phyloP scores from a whole-genome alignment of 2,329 filamentous ascomycete species.

The Penicillium sumatraense region DNA sequence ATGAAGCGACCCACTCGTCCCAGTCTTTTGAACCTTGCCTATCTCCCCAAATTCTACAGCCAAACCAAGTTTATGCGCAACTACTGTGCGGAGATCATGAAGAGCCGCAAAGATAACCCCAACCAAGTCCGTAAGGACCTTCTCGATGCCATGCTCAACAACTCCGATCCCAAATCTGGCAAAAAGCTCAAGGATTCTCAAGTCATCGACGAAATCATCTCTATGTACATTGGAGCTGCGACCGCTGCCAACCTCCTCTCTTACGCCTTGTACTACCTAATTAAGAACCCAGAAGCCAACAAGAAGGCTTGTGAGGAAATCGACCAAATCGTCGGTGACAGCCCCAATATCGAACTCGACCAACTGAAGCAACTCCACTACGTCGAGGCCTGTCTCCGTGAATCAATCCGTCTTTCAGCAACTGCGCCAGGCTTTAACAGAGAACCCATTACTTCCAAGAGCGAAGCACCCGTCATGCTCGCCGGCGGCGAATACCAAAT shows the following conservation, averaged over 20 bases:
- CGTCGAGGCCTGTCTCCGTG: conserved; percentile 65
- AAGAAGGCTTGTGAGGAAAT: conserved; percentile 69
- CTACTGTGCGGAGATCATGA: conserved; percentile 62
- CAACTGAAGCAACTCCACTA: conserved; percentile 56
- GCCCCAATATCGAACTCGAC: conserved; percentile 16
- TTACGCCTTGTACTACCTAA: conserved; percentile 67
- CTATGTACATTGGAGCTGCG: conserved; percentile 69
- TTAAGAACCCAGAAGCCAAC: conserved; percentile 65
- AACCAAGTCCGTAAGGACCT: conserved; percentile 61
- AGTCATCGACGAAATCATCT: conserved; percentile 70
- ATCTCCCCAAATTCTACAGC: conserved; percentile 58
- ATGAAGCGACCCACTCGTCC: conserved; percentile 60
- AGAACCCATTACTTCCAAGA: conserved; percentile 52
- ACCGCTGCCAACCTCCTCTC: conserved; percentile 71
- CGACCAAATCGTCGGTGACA: conserved; percentile 49
- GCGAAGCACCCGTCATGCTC: conserved; percentile 51
- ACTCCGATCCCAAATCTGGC: conserved; percentile 65
- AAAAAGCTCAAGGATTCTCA: conserved; percentile 61
- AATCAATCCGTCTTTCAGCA: conserved; percentile 65
- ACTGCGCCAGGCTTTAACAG: conserved; percentile 63
- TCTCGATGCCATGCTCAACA: conserved; percentile 63
- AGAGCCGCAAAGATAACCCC: conserved; percentile 59
- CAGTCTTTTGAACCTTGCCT: conserved; percentile 58
- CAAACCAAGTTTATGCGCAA: conserved; percentile 60
- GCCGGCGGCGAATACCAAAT: conserved; percentile 67